Evolutionary conservation across 116 monocot genomes (phyloP).

Genomic region (Posidonia oceanica): DNA sequence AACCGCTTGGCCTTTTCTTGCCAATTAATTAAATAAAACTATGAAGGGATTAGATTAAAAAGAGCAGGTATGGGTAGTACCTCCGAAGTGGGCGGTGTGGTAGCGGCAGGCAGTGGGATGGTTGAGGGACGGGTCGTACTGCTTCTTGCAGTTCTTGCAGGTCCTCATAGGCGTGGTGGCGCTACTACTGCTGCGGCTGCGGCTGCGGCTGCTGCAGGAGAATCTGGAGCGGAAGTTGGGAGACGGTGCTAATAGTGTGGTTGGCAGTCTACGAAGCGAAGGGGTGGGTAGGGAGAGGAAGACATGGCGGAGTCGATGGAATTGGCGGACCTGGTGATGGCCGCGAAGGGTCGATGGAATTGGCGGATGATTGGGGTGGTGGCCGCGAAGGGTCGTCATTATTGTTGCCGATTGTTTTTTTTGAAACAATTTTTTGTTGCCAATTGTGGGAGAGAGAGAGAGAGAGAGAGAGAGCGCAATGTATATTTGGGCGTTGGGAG

Average conservation of each 20-base stretch:
- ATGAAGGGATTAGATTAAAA: neutral
- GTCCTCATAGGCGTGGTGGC: slow-evolving; percentile 25
- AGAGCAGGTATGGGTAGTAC: slow-evolving; percentile 9
- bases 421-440: too few relatives aligned
- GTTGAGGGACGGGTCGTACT: slow-evolving; percentile 63
- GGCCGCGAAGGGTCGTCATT: too few relatives aligned
- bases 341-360: neutral
- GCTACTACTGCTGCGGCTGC: slow-evolving; percentile 9
- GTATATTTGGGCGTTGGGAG: too few relatives aligned
- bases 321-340: neutral
- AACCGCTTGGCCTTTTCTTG: too few relatives aligned
- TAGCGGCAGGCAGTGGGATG: slow-evolving; percentile 54
- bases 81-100: slow-evolving; percentile 87
- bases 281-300: neutral
- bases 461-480: too few relatives aligned
- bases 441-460: too few relatives aligned
- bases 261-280: neutral
- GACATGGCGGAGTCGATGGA: neutral
- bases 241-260: neutral
- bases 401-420: too few relatives aligned
- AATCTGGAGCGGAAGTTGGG: neutral
- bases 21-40: too few relatives aligned
- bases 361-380: neutral
- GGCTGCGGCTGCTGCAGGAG: neutral
- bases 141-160: slow-evolving; percentile 86